phyloP scores from a whole-genome alignment of 1,139 yeast genomes.

The Protomyces inundatus region DNA sequence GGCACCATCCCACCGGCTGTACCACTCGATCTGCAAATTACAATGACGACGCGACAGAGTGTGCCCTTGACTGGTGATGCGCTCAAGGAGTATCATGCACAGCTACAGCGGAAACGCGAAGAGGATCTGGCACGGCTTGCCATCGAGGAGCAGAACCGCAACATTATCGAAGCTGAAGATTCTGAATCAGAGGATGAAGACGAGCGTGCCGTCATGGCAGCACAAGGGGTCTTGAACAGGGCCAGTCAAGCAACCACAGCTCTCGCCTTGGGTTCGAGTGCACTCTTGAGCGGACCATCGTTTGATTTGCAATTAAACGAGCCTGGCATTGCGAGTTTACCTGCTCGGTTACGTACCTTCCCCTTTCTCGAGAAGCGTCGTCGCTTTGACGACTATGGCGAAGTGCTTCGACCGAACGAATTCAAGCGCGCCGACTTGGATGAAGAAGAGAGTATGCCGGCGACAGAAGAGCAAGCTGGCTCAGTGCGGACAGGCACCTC shows the following conservation, averaged over 20 bases:
- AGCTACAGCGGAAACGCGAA: constrained; percentile 41
- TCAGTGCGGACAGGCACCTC: not conserved
- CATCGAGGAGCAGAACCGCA: constrained; percentile 53
- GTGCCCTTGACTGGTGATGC: constrained; percentile 40
- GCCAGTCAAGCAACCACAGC: constrained; percentile 13
- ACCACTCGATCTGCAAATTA: constrained; percentile 4
- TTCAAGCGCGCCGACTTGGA: constrained; percentile 45
- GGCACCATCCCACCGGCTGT: constrained; percentile 2
- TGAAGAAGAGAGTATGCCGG: constrained; percentile 15
- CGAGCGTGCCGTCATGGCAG: constrained; percentile 15
- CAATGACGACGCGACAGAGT: constrained; percentile 27
- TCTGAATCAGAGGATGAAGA: constrained; percentile 41
- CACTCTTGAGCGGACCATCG: constrained; percentile 18
- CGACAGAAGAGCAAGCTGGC: not conserved
- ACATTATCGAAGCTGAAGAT: constrained; percentile 45
- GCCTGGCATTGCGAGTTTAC: constrained; percentile 18
- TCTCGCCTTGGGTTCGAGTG: constrained; percentile 25
- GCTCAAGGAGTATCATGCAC: constrained; percentile 36
- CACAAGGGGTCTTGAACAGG: constrained; percentile 4
- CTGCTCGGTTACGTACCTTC: constrained; percentile 52
- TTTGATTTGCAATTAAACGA: constrained; percentile 27
- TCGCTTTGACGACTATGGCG: constrained; percentile 81
- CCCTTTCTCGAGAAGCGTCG: constrained; percentile 56
- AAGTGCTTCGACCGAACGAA: constrained; percentile 57
- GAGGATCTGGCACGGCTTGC: constrained; percentile 51